These are phyloP conservation scores for Phytopythium kandeliae DNA, from an alignment of 352 stramenopile species.

Conservation along the genomic window DNA sequence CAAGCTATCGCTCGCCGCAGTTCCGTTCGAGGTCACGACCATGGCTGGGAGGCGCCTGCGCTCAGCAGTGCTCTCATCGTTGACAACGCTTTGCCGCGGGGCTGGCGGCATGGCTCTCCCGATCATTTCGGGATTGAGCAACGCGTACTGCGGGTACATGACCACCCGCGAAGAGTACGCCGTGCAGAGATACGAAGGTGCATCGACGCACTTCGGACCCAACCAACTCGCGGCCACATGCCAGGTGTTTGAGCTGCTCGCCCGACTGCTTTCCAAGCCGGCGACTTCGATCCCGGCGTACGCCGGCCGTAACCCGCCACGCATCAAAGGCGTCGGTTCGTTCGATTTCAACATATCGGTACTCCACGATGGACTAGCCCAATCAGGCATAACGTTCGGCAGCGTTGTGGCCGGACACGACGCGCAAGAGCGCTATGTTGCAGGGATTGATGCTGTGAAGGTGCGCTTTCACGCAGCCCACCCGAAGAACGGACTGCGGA, in stretches of 20 bases:
- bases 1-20: conserved; percentile 51
- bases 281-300: conserved; percentile 1
- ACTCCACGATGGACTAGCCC: conserved; percentile 53
- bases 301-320: conserved; percentile 23
- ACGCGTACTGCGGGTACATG: conserved; percentile 84
- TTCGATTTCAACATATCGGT: conserved; percentile 76
- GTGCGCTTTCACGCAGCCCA: conserved; percentile 70
- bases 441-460: conserved; percentile 39
- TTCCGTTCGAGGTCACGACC: conserved; percentile 82
- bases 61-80: conserved; percentile 20
- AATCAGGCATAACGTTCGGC: conserved; percentile 38
- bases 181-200: conserved; percentile 86
- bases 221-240: conserved; percentile 78
- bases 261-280: conserved; percentile 11
- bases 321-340: conserved; percentile 54
- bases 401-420: conserved; percentile 16
- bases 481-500: conserved; percentile 79
- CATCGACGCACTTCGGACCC: conserved; percentile 83
- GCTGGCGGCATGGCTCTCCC: conserved; percentile 14
- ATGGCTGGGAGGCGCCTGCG: conserved; percentile 77
- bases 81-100: conserved; percentile 14
- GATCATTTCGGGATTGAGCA: conserved; percentile 69
- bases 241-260: conserved; percentile 75
- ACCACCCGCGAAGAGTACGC: conserved; percentile 84
- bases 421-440: conserved; percentile 14